Conservation (phyloP, 768 basidiomycete genomes). For the Tulasnella sp. region DNA sequence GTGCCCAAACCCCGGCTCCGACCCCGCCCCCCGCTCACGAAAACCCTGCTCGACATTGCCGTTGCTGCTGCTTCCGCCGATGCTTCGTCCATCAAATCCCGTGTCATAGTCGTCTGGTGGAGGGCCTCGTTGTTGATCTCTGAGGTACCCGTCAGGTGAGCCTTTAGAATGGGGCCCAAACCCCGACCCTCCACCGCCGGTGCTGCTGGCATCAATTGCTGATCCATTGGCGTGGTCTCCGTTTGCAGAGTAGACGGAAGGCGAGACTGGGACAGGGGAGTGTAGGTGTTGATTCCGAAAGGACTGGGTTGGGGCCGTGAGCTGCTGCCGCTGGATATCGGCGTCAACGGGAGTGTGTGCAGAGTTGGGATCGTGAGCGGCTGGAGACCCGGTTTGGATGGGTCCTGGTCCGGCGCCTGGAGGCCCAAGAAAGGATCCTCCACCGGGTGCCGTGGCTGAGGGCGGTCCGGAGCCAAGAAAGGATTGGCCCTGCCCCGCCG, state of each 20-base stretch:
- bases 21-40: constrained; percentile 26
- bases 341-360: constrained; percentile 13
- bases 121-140: not conserved
- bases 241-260: constrained; percentile 16
- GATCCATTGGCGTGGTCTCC: constrained; percentile 14
- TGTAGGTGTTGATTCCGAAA: constrained; percentile 26
- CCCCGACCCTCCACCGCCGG: constrained; percentile 19
- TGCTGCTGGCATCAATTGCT: constrained; percentile 10
- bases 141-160: not conserved
- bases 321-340: constrained; percentile 10
- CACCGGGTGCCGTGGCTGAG: constrained; percentile 13
- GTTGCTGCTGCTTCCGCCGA: not conserved
- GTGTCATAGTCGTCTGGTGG: constrained; percentile 1
- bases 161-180: constrained; percentile 14
- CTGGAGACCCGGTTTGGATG: constrained; percentile 30
- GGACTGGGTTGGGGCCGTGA: constrained; percentile 17
- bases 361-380: constrained; percentile 11
- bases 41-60: constrained; percentile 25
- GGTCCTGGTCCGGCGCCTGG: constrained; percentile 42
- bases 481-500: constrained; percentile 50
- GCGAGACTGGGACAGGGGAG: constrained; percentile 23
- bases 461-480: constrained; percentile 54
- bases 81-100: constrained; percentile 19
- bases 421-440: constrained; percentile 67
- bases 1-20: constrained; percentile 25